These are phyloP conservation scores for Teunomyces gatunensis DNA, from an alignment of 805 yeast genomes.

Conservation along the genomic window DNA sequence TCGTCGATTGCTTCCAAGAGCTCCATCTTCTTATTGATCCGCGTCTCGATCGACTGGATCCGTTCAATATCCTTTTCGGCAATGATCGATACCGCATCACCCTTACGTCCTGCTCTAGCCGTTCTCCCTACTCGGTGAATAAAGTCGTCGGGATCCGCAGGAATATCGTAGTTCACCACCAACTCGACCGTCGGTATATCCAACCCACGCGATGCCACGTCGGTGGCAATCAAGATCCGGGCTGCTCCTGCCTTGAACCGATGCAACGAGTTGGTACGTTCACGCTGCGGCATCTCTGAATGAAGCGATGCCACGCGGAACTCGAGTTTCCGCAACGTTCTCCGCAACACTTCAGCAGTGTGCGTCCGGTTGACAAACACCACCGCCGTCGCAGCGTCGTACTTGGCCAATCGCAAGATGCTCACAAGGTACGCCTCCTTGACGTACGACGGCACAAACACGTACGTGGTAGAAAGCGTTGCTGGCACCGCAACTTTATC, in stretches of 20 bases:
- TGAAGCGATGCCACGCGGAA: slow-evolving; percentile 86
- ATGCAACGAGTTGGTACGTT: slow-evolving; percentile 86
- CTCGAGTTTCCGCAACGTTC: slow-evolving; percentile 71
- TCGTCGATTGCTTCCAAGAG: slow-evolving; percentile 71
- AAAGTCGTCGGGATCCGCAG: slow-evolving; percentile 94
- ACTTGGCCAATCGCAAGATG: slow-evolving; percentile 60
- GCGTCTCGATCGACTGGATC: slow-evolving; percentile 79
- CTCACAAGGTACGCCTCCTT: slow-evolving; percentile 84
- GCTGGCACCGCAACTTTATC: slow-evolving; percentile 81
- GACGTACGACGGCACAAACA: slow-evolving; percentile 82
- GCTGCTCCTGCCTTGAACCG: slow-evolving; percentile 95
- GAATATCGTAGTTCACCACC: slow-evolving; percentile 89
- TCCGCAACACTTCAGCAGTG: slow-evolving; percentile 83
- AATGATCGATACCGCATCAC: slow-evolving; percentile 78
- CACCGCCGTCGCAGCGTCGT: slow-evolving; percentile 66
- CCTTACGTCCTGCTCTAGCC: slow-evolving; percentile 93
- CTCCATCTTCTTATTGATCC: slow-evolving; percentile 79
- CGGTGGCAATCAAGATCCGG: slow-evolving; percentile 88
- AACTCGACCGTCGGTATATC: slow-evolving; percentile 92
- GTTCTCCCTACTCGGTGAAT: slow-evolving; percentile 98
- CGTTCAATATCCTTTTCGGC: slow-evolving; percentile 83
- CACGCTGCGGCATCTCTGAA: slow-evolving; percentile 91
- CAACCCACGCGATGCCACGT: slow-evolving; percentile 95
- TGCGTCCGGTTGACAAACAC: slow-evolving; percentile 88
- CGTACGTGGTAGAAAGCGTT: slow-evolving; percentile 60